Evolutionary conservation across 73 alveolate species (phyloP), one percentile per base, ranked within the genome.

Genomic region (Paramecium tetraurelia): DNA sequence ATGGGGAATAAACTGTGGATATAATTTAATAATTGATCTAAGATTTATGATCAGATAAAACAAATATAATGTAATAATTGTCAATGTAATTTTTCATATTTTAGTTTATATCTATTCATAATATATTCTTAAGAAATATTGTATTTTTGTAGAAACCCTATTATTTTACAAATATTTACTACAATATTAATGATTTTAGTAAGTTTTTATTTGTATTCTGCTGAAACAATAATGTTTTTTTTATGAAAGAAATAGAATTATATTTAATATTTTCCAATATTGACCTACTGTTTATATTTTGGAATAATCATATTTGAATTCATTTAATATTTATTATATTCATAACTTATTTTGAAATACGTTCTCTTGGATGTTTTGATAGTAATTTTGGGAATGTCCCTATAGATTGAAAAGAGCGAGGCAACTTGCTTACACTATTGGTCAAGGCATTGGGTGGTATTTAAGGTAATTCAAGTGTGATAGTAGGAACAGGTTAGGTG

Each of bases 341-440:
- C 69, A 53, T 53, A 1, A 53, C 69, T 53, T 53, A 18, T 53
- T 53, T 53, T n/a, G 69, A 53, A 53, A 75, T 75, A 21, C 87
- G 41, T 24, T 75, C 90, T 48, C 90, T 6, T 21, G 90, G 90
- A 44, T 80, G 18, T 80, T 80, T 80, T 22, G 90, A 22, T 44
- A 80, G 75, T 80, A 80, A 44, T 80, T 80, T 80, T n/a, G 90
- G 90, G 27, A 80, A 80, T 27, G 90, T 46, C 33, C 90, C 90
- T 2, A 12, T 20, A 43, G 48, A 24, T 31, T 59, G n/a, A 22
- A 24, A 46, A 43, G 46, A 24, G 24, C 57, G 48, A 12, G 90
- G 90, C 31, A 80, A 46, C 18, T 80, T 80, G 21, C 46, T 27
- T 7, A 43, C 57, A 21, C 38, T 38, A 22, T 80, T 80, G 11